These are phyloP conservation scores for Rutstroemia sp. DNA, from an alignment of 2,329 filamentous ascomycete genomes.

Conservation along the genomic window DNA sequence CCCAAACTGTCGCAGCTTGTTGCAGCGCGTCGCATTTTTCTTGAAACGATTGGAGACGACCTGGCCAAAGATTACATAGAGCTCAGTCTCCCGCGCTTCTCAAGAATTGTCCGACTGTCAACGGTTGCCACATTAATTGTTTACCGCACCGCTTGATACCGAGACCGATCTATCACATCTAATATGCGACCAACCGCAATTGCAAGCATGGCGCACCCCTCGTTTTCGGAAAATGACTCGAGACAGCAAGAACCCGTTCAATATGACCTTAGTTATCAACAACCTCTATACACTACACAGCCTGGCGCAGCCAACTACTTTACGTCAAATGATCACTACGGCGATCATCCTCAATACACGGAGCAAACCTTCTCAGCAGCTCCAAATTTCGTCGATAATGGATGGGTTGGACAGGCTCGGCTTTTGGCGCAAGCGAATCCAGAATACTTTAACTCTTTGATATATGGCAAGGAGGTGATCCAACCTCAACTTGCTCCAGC, in stretches of 20 bases:
- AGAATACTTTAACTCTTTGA: background rate
- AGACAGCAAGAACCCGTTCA: background rate
- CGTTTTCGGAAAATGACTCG: background rate
- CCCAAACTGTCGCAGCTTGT: too few relatives aligned
- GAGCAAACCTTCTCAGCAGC: background rate
- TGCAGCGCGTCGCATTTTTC: too few relatives aligned
- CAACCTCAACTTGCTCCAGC: background rate
- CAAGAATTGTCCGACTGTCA: background rate
- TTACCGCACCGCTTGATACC: background rate
- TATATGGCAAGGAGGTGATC: background rate
- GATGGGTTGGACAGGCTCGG: background rate
- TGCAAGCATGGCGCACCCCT: background rate
- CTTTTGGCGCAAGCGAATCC: background rate
- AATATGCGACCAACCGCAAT: background rate
- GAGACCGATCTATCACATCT: too few relatives aligned
- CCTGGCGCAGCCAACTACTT: background rate
- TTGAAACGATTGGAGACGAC: too few relatives aligned
- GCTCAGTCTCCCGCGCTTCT: too few relatives aligned
- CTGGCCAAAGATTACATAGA: too few relatives aligned
- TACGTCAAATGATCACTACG: background rate
- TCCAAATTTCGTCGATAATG: background rate
- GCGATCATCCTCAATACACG: background rate
- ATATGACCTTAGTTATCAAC: background rate
- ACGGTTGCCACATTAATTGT: background rate
- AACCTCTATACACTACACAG: background rate